Base-by-base conservation (phyloP, 1,139 yeast genomes). In the Suhomyces yuchorum region DNA sequence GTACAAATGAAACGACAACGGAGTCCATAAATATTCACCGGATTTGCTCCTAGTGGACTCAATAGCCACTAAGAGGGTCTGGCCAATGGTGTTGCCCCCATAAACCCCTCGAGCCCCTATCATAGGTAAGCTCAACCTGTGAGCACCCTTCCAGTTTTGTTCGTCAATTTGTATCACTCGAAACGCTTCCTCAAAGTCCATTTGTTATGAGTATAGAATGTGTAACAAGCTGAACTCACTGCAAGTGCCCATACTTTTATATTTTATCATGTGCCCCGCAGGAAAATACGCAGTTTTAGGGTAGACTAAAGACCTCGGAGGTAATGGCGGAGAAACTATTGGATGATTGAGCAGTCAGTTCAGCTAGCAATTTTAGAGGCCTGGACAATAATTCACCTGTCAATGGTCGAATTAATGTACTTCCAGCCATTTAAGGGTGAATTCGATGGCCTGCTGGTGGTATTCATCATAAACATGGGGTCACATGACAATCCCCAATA, bases 61-160 rank as follows among this genome's bases (percentile, higher is more conserved):
- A 35, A 84, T 70, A 1, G 88, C 87, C 1, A 91, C 92, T 52
- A 81, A 65, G 8, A 87, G 66, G 1, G 92, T 71, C 61, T 87
- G 96, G 1, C 90, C 88, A 39, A 87, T 83, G 47, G 85, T 74
- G 36, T 86, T 82, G 2, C 96, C 96, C 1, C 96, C 96, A 67
- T 85, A 87, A 1, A 87, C 82, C 1, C 92, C 93, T 38, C 88
- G 68, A 2, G 89, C 89, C 0, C 81, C 79, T 2, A 70, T 67
- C 8, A 73, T 50, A 1, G 80, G 80, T 9, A 70, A 59, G 38
- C 67, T 51, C 33, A 75, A 61, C 2, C 76, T 74, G 49, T 71
- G 70, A 1, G 66, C 73, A 1, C 79, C 79, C 9, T 55, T 61
- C 56, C 63, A 75, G 19, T 60, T 62, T 28, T 51, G 50, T 2